Evolutionary conservation across 805 yeast species (phyloP), one percentile per base, ranked within the genome.

Genomic region (Yarrowia osloensis): DNA sequence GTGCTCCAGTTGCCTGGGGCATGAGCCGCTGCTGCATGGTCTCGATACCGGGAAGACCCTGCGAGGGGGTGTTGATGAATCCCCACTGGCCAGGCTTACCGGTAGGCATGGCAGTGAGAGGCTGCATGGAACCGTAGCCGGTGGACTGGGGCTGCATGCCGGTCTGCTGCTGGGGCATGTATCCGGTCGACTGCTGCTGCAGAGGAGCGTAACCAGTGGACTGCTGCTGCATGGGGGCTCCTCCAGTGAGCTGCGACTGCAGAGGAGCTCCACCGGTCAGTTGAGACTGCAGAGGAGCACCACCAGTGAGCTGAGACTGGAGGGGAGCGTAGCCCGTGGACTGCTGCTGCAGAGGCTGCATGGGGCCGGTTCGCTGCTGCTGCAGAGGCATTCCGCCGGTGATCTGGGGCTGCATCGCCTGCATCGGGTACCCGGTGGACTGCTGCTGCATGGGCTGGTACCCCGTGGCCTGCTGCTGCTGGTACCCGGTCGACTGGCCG

Each of bases 51-150:
- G 91, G 91, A 33, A 88, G 81, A 4, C 89, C 90, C 40, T 89
- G 88, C 0, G 88, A 84, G 13, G 91, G 89, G 67, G 82, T 82
- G 33, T 88, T 82, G 50, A 86, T 87, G 79, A 88, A 86, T 4
- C 93, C 91, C 93, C 93, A 88, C 75, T 88, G 86, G 24, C 93
- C 93, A 0, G 92, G 93, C 70, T 78, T 81, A 7, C 93, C 93
- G 0, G 86, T 84, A 2, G 81, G 78, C 76, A 81, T 77, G 19
- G 77, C 71, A n/a, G 70, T 40, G 62, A 77, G 80, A 9, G 77
- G 73, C 67, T 74, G 80, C 65, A 74, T 50, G 28, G 40, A 31
- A 2, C 29, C 29, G 12, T 35, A 52, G 29, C 93, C 93, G 0
- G 86, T 84, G 2, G 81, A 77, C 75, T 81, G 77, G 12, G 67